Conservation (phyloP, 2,329 filamentous ascomycete genomes). For the Plectosphaerella cucumerina region DNA sequence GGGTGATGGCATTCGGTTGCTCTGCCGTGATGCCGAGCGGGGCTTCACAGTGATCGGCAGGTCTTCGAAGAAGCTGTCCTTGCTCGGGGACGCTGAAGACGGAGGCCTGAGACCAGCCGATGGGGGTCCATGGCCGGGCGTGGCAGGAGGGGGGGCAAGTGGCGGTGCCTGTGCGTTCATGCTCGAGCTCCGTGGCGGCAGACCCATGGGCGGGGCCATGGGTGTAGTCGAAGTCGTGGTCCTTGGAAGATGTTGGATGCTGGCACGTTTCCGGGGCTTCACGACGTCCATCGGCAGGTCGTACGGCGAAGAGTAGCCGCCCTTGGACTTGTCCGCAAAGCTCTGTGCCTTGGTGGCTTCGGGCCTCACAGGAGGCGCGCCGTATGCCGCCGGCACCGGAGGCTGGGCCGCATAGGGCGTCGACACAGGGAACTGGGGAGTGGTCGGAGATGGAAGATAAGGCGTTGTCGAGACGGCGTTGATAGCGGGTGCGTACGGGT, state of each 20-base stretch:
- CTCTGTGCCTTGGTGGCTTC: slow-evolving; percentile 64
- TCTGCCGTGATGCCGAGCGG: slow-evolving; percentile 56
- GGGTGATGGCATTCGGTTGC: slow-evolving; percentile 38
- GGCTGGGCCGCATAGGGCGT: slow-evolving; percentile 18
- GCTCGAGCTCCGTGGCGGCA: slow-evolving; percentile 59
- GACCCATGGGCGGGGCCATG: slow-evolving; percentile 30
- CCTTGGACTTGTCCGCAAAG: slow-evolving; percentile 86
- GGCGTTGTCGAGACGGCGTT: background rate
- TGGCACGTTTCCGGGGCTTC: slow-evolving; percentile 63
- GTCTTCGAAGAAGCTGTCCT: slow-evolving; percentile 72
- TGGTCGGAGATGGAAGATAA: slow-evolving; percentile 17
- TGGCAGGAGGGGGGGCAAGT: slow-evolving; percentile 10
- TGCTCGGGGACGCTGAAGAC: slow-evolving; percentile 22
- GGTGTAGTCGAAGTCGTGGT: slow-evolving; percentile 35
- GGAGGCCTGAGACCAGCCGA: slow-evolving; percentile 26
- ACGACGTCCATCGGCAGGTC: slow-evolving; percentile 89
- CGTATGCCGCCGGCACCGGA: slow-evolving; percentile 26
- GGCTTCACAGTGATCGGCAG: slow-evolving; percentile 60
- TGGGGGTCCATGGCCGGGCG: slow-evolving; percentile 26
- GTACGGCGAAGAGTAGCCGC: slow-evolving; percentile 90
- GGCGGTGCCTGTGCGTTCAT: slow-evolving; percentile 33
- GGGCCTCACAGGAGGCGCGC: slow-evolving; percentile 32
- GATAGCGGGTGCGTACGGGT: slow-evolving; percentile 1
- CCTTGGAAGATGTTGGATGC: slow-evolving; percentile 50
- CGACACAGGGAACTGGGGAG: slow-evolving; percentile 34